A percentile compares a stretch with the other conserved stretches of the same genome.
Evolutionary conservation across 208 protist genomes (phyloP).

Genomic region (Strigomonas culicis): DNA sequence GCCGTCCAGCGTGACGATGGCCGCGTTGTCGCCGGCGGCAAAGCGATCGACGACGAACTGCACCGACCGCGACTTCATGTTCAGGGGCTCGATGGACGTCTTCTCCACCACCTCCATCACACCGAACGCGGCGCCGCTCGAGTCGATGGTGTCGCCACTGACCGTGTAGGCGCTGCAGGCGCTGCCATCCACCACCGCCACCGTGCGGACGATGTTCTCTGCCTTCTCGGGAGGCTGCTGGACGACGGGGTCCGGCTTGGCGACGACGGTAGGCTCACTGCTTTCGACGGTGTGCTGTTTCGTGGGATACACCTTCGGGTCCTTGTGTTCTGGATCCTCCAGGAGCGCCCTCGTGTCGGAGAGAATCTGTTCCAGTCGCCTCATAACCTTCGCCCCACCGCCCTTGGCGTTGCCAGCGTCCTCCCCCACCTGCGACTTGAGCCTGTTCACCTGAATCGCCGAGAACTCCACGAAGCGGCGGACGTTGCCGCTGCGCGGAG

Average conservation of each 20-base stretch:
- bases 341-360: slow-evolving; percentile 34
- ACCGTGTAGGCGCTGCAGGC: slow-evolving; percentile 23
- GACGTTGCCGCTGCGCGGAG: slow-evolving; percentile 59
- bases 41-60: slow-evolving; percentile 30
- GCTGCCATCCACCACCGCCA: slow-evolving; percentile 14
- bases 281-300: slow-evolving; percentile 10
- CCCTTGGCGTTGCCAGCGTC: slow-evolving; percentile 22
- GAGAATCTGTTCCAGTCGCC: slow-evolving; percentile 30
- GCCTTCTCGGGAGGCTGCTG: neutral
- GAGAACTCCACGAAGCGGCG: slow-evolving; percentile 59
- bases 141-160: slow-evolving; percentile 17
- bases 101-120: slow-evolving; percentile 40
- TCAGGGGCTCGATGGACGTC: slow-evolving; percentile 11
- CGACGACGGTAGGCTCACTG: neutral
- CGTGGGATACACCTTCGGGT: slow-evolving; percentile 33
- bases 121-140: slow-evolving; percentile 22
- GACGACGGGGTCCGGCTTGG: no score
- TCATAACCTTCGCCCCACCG: slow-evolving; percentile 22
- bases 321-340: slow-evolving; percentile 29
- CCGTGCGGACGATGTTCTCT: slow-evolving; percentile 21
- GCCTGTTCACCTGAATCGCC: slow-evolving; percentile 18
- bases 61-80: slow-evolving; percentile 21
- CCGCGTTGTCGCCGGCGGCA: slow-evolving; percentile 47
- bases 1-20: slow-evolving; percentile 35
- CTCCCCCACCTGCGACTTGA: slow-evolving; percentile 19